phyloP scores from a whole-genome alignment of 495 filamentous ascomycete species.

The Podospora fimiseda region DNA sequence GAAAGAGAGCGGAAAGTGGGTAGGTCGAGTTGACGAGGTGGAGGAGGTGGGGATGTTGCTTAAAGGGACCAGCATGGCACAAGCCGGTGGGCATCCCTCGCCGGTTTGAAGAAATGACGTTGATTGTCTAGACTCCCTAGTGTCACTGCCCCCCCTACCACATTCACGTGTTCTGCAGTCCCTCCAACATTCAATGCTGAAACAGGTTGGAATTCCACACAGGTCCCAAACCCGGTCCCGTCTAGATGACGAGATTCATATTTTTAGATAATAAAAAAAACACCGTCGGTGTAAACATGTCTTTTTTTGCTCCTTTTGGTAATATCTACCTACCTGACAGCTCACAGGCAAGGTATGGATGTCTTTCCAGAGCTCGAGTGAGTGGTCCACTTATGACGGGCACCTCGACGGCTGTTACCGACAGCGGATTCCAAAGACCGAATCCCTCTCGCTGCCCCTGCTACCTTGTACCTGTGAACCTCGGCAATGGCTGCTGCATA shows the following conservation, averaged over 20 bases:
- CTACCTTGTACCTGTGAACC: too few species aligned
- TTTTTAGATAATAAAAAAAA: too few species aligned
- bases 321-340: too few species aligned
- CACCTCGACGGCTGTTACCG: not conserved
- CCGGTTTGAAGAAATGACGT: conserved; percentile 9
- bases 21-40: not conserved
- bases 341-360: too few species aligned
- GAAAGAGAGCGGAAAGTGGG: too few species aligned
- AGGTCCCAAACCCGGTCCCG: not conserved
- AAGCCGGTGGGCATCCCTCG: not conserved
- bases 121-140: conserved; percentile 1
- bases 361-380: not conserved
- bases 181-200: not conserved
- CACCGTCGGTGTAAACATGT: too few species aligned
- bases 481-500: not conserved
- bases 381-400: not conserved
- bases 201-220: not conserved
- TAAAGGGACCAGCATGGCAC: conserved; percentile 5
- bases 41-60: conserved; percentile 3
- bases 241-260: not conserved
- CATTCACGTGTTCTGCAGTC: conserved; percentile 8
- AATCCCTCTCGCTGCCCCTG: too few species aligned
- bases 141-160: not conserved
- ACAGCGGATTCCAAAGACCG: not conserved
- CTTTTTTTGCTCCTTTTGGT: too few species aligned